Conservation (phyloP, 2,329 filamentous ascomycete genomes). For the Fusarium keratoplasticum region DNA sequence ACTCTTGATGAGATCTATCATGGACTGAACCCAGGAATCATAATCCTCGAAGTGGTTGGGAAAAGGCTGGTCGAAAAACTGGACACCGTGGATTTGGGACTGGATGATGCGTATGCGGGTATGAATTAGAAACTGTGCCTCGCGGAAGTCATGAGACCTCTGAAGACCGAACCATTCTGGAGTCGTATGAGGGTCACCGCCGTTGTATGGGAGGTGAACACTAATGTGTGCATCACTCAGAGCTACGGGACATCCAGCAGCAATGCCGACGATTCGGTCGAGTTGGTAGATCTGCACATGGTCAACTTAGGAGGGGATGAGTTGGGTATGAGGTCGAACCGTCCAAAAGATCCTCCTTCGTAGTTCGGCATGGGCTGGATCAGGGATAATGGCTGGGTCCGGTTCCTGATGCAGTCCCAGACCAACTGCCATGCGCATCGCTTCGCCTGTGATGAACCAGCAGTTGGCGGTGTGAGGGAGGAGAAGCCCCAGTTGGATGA, state of each 20-base stretch:
- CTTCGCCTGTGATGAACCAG: constrained; percentile 38
- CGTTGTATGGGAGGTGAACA: neutral
- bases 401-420: constrained; percentile 39
- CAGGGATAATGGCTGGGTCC: neutral
- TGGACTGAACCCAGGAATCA: constrained; percentile 6
- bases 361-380: neutral
- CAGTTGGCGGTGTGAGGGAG: constrained; percentile 34
- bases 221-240: neutral
- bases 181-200: neutral
- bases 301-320: neutral
- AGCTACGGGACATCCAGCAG: neutral
- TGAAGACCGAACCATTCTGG: neutral
- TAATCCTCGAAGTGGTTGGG: neutral
- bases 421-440: constrained; percentile 38
- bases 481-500: constrained; percentile 32
- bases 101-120: neutral
- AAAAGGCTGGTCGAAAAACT: neutral
- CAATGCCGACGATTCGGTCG: neutral
- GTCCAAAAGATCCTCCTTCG: neutral
- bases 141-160: neutral
- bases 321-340: neutral
- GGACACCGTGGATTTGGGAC: neutral
- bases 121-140: neutral
- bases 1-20: neutral
- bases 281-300: neutral